phyloP scores from a whole-genome alignment of 2,329 filamentous ascomycete genomes.

The Colletotrichum incanum region DNA sequence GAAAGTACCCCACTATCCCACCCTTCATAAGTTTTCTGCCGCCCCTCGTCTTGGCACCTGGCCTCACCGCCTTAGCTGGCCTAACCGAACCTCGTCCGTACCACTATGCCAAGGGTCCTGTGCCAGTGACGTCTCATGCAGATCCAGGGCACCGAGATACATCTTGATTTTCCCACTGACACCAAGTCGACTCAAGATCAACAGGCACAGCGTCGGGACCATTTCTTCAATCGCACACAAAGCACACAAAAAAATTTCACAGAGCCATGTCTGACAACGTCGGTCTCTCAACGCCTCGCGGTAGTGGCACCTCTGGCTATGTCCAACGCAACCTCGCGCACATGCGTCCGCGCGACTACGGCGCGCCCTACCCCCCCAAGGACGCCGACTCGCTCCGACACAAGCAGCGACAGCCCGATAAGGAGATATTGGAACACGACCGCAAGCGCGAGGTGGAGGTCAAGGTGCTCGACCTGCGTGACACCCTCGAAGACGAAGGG shows the following conservation, averaged over 20 bases:
- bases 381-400: constrained; percentile 80
- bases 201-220: background rate
- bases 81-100: constrained; percentile 23
- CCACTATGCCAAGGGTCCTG: constrained; percentile 31
- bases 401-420: constrained; percentile 87
- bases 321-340: constrained; percentile 96
- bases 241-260: background rate
- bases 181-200: constrained; percentile 4
- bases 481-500: constrained; percentile 93
- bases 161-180: constrained; percentile 28
- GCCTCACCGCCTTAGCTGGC: constrained; percentile 33
- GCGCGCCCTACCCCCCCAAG: constrained; percentile 80
- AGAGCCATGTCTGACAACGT: constrained; percentile 94
- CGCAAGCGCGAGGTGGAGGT: constrained; percentile 92
- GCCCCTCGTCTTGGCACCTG: background rate
- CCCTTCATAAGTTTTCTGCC: constrained; percentile 39
- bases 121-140: constrained; percentile 36
- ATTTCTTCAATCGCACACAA: background rate
- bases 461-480: constrained; percentile 90
- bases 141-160: constrained; percentile 18
- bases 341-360: constrained; percentile 86
- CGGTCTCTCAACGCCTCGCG: constrained; percentile 92
- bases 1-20: constrained; percentile 40
- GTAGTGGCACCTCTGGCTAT: constrained; percentile 96
- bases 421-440: constrained; percentile 95